Base-by-base conservation (phyloP, 495 filamentous ascomycete genomes). In the Annulohypoxylon nitens region DNA sequence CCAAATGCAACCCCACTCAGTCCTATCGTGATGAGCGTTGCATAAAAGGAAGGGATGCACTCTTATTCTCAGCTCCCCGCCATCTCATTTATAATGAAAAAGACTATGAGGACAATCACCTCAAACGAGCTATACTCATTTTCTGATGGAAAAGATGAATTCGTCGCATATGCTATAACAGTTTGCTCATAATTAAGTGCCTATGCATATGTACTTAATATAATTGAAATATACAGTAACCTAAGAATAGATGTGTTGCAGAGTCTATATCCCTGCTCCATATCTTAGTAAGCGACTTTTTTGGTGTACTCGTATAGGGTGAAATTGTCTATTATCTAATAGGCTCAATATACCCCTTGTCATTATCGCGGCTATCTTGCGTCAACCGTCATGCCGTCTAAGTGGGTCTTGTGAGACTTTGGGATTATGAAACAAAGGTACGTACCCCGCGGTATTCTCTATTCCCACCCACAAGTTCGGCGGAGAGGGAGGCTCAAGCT, bases 281-380 rank as follows among this genome's bases (percentile, higher is more conserved):
- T 62, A 63, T 69, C 55, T 74, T 69, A 73, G 34, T 73, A 73
- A 73, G 43, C 59, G 11, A 10, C 36, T n/a, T 47, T 18, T 25
- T 51, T 20, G 20, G 20, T 30, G 30, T 30, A 30, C 5, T 16
- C 4, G 18, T 34, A 34, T 16, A 51, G n/a, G 14, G 26, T 30
- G 30, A 6, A 30, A 33, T 61, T 65, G 9, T 50, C 20, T 33
- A 41, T 33, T 39, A 57, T 26, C 64, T 41, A 48, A 61, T 69
- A 54, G 37, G 41, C n/a, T 10, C 25, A 54, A 54, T 30, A 54
- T 7, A 34, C 12, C 71, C 71, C 63, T 64, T 67, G 67, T 64
- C 62, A 57, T 47, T 47, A 61, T 70, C 72, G 72, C 72, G 72
- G 72, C 72, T 75, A 75, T 75, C 72, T 75, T 75, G 72, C 72